A percentile compares a stretch with the other conserved stretches of the same genome.
Evolutionary conservation across 2,329 filamentous ascomycete genomes (phyloP).

Genomic region (Zasmidium angulare): DNA sequence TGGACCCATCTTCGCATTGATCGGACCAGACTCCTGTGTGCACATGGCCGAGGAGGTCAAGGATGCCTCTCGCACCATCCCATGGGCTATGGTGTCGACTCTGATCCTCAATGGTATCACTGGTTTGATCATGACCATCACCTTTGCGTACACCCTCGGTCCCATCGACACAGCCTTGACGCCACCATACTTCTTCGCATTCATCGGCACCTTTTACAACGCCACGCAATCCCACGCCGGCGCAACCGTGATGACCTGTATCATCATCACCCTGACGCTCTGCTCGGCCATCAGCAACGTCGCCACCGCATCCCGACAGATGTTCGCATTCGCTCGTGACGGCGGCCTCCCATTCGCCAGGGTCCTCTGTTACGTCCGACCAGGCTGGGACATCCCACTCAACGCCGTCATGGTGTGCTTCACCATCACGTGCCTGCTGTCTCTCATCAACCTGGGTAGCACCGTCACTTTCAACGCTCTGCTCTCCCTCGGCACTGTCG

Average conservation of each 20-base stretch:
- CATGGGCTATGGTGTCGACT: slow-evolving; percentile 43
- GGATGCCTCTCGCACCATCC: slow-evolving; percentile 33
- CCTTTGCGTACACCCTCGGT: slow-evolving; percentile 39
- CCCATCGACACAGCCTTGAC: slow-evolving; percentile 33
- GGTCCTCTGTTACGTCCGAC: slow-evolving; percentile 25
- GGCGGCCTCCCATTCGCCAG: slow-evolving; percentile 40
- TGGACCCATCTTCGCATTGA: slow-evolving; percentile 24
- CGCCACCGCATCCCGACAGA: slow-evolving; percentile 43
- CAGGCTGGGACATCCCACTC: slow-evolving; percentile 27
- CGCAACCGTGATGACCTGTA: slow-evolving; percentile 33
- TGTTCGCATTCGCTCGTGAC: slow-evolving; percentile 46
- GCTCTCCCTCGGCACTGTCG: slow-evolving; percentile 38
- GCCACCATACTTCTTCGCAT: slow-evolving; percentile 25
- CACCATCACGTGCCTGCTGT: slow-evolving; percentile 23
- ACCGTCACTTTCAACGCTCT: slow-evolving; percentile 46
- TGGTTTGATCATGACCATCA: slow-evolving; percentile 43
- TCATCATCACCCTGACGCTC: slow-evolving; percentile 42
- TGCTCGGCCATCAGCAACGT: slow-evolving; percentile 40
- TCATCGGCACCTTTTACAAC: slow-evolving; percentile 38
- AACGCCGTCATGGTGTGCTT: slow-evolving; percentile 29
- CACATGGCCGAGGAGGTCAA: slow-evolving; percentile 34
- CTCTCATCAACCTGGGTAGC: slow-evolving; percentile 35
- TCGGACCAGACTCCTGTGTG: slow-evolving; percentile 23
- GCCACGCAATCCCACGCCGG: slow-evolving; percentile 37
- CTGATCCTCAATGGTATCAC: slow-evolving; percentile 42